These are phyloP conservation scores for Cyathus olla DNA, from an alignment of 1,284 basidiomycete genomes.

Conservation along the genomic window DNA sequence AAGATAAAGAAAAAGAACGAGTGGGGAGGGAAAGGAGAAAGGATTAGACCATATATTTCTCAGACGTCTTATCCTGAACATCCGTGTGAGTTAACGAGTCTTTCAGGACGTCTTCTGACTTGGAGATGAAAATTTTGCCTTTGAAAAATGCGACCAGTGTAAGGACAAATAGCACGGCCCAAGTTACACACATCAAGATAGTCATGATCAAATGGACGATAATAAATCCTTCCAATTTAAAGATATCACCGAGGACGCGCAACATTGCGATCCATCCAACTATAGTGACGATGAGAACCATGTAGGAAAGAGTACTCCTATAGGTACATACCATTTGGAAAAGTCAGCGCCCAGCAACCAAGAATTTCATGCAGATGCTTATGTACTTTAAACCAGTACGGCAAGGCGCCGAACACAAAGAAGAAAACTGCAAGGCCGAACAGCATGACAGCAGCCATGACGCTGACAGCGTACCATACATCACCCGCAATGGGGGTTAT, in stretches of 20 bases:
- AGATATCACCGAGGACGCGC: constrained; percentile 52
- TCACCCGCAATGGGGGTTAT: constrained; percentile 56
- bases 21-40: too few species aligned
- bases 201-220: constrained; percentile 52
- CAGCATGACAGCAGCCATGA: constrained; percentile 51
- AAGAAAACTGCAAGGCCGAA: constrained; percentile 61
- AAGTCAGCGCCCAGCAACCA: constrained; percentile 64
- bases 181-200: constrained; percentile 49
- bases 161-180: constrained; percentile 52
- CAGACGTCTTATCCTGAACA: too few species aligned
- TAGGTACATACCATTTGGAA: constrained; percentile 53
- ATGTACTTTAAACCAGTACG: constrained; percentile 63
- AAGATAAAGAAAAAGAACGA: too few species aligned
- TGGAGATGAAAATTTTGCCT: constrained; percentile 58
- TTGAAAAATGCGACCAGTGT: constrained; percentile 55
- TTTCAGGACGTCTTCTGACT: constrained; percentile 54
- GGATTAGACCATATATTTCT: too few species aligned
- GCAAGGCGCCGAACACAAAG: constrained; percentile 56
- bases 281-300: constrained; percentile 9
- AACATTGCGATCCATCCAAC: constrained; percentile 60
- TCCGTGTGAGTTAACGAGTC: constrained; percentile 28
- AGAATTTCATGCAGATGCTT: constrained; percentile 59
- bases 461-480: constrained; percentile 57
- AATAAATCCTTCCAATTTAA: constrained; percentile 51
- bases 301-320: background rate